These are phyloP conservation scores for Botrytis aclada DNA, from an alignment of 2,329 filamentous ascomycete genomes.

Conservation along the genomic window DNA sequence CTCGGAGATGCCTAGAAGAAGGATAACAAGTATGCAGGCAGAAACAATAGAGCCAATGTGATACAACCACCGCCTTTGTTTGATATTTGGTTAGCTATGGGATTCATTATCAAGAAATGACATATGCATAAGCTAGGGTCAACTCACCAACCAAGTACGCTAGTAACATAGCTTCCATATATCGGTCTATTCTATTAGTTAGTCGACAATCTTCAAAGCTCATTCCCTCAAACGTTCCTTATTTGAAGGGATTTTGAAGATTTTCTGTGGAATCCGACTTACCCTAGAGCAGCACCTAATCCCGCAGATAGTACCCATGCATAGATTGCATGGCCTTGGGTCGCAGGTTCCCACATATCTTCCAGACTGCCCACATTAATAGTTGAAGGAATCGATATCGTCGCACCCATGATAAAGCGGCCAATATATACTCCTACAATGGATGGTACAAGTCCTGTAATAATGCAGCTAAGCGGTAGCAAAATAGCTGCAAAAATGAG, in stretches of 20 bases:
- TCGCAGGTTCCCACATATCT: slow-evolving; percentile 47
- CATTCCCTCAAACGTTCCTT: neutral
- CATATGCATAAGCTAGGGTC: neutral
- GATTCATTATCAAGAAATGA: neutral
- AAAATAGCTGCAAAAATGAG: slow-evolving; percentile 39
- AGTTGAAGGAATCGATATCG: slow-evolving; percentile 47
- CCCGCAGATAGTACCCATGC: slow-evolving; percentile 45
- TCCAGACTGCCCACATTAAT: slow-evolving; percentile 49
- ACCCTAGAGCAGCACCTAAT: slow-evolving; percentile 39
- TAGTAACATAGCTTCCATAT: slow-evolving; percentile 43
- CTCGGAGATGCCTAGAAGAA: slow-evolving; percentile 43
- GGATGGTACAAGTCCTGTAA: slow-evolving; percentile 41
- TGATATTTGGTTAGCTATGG: neutral
- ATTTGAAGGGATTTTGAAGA: neutral
- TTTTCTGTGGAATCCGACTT: neutral
- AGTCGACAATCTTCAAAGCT: neutral
- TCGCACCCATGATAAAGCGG: slow-evolving; percentile 44
- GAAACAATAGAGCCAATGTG: slow-evolving; percentile 42
- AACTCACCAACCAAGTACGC: slow-evolving; percentile 40
- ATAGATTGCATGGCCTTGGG: slow-evolving; percentile 47
- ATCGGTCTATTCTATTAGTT: slow-evolving; percentile 41
- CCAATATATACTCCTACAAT: slow-evolving; percentile 42
- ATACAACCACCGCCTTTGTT: slow-evolving; percentile 45
- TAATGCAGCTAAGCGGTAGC: slow-evolving; percentile 39
- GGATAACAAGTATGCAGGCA: slow-evolving; percentile 37